Percentiles rank a stretch among this genome's conserved stretches.
Conservation (phyloP, 768 basidiomycete genomes). For the Tulasnella sp. region DNA sequence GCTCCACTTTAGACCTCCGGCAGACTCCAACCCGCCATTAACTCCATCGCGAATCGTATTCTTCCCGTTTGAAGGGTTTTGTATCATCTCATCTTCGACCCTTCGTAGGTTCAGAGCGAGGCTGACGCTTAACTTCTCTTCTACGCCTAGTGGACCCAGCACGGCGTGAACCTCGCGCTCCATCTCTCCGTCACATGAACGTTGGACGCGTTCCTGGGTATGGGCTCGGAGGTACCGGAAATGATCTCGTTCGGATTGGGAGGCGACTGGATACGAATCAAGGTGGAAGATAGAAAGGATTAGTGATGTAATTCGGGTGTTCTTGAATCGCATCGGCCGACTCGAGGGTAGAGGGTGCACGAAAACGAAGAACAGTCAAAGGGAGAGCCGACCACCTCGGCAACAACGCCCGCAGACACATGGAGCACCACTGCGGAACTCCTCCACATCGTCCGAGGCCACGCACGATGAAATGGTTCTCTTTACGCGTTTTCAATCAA, state of each 20-base stretch:
- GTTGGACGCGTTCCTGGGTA: constrained; percentile 69
- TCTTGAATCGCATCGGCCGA: too few relatives aligned
- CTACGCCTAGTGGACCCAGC: constrained; percentile 81
- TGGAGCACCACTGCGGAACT: too few relatives aligned
- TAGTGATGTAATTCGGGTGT: too few relatives aligned
- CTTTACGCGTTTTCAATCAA: too few relatives aligned
- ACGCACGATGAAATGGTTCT: too few relatives aligned
- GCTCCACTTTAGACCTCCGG: constrained; percentile 48
- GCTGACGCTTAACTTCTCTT: constrained; percentile 63
- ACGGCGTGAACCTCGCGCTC: constrained; percentile 88
- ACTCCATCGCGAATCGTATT: constrained; percentile 13
- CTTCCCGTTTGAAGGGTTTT: constrained; percentile 14
- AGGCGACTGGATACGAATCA: constrained; percentile 46
- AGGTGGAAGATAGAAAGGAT: too few relatives aligned
- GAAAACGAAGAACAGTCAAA: too few relatives aligned
- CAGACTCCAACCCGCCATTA: constrained; percentile 32
- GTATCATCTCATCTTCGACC: constrained; percentile 44
- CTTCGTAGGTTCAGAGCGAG: constrained; percentile 62
- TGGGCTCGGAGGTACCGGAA: constrained; percentile 68
- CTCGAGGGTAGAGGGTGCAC: too few relatives aligned
- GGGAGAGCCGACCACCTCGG: too few relatives aligned
- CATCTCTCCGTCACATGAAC: constrained; percentile 90
- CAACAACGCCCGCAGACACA: too few relatives aligned
- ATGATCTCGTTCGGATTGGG: constrained; percentile 93
- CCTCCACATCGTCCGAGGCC: too few relatives aligned